Evolutionary conservation across 371 early-diverging fungal species (phyloP).

Genomic region (Mortierella sp.): DNA sequence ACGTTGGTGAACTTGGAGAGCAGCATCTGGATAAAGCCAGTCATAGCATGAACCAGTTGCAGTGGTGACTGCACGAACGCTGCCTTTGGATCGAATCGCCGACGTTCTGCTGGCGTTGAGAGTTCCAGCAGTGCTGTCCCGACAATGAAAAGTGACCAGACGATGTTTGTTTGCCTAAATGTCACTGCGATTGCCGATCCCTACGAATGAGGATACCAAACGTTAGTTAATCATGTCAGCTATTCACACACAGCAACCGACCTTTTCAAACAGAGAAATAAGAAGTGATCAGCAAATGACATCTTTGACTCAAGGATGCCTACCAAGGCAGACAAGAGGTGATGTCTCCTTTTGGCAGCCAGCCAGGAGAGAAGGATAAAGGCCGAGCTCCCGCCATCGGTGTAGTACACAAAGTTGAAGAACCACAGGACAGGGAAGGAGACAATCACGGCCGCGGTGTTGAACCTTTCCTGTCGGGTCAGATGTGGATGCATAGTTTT

Average conservation of each 20-base stretch:
- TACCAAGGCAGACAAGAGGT: conserved; percentile 70
- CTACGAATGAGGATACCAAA: conserved; percentile 45
- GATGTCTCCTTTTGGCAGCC: conserved; percentile 62
- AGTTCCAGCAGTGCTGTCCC: conserved; percentile 55
- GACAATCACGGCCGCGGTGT: conserved; percentile 70
- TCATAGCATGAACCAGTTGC: conserved; percentile 26
- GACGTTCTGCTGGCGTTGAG: conserved; percentile 27
- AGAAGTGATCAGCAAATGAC: too few relatives aligned
- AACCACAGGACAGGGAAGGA: conserved; percentile 89
- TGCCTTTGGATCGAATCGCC: conserved; percentile 44
- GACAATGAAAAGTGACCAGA: conserved; percentile 82
- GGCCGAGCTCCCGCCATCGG: conserved; percentile 88
- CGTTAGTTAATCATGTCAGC: neutral
- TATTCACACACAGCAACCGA: too few relatives aligned
- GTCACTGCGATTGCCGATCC: conserved; percentile 69
- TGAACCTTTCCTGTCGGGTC: conserved; percentile 17
- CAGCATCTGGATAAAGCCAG: conserved; percentile 25
- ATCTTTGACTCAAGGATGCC: conserved; percentile 27
- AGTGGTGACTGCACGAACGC: conserved; percentile 23
- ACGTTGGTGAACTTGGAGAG: conserved; percentile 16
- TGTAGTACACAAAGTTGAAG: conserved; percentile 91
- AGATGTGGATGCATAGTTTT: conserved; percentile 57
- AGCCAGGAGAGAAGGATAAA: conserved; percentile 82
- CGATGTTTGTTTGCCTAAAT: conserved; percentile 94
- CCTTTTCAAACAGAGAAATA: too few relatives aligned